Evolutionary conservation across 169 alveolate species (phyloP).

Genomic region (Sarcocystis neurona): DNA sequence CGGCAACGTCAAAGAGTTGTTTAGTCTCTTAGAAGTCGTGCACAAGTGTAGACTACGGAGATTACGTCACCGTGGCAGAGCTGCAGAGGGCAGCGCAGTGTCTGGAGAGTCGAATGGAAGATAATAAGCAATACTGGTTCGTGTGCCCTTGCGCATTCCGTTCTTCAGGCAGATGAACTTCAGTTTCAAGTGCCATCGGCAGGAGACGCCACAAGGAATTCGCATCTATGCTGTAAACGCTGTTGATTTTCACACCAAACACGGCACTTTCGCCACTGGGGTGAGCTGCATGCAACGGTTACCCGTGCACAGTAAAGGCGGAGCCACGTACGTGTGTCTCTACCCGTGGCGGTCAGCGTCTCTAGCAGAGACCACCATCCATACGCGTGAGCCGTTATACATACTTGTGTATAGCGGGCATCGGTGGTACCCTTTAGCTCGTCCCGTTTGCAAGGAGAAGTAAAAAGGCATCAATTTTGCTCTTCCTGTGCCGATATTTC

Average conservation of each 20-base stretch:
- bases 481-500: neutral
- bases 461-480: too few species aligned
- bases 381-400: neutral
- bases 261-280: slow-evolving; percentile 61
- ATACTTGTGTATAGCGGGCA: neutral
- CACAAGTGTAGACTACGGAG: too few species aligned
- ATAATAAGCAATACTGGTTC: neutral
- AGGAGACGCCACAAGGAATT: slow-evolving; percentile 50
- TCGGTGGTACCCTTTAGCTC: neutral
- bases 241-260: slow-evolving; percentile 54
- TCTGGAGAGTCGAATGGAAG: neutral
- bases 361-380: neutral
- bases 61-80: too few species aligned
- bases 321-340: too few species aligned
- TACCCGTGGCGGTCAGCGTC: too few species aligned
- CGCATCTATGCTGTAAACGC: slow-evolving; percentile 62
- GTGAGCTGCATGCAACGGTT: slow-evolving; percentile 22
- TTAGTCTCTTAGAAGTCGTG: too few species aligned
- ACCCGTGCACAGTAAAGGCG: too few species aligned
- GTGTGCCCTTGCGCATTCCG: neutral
- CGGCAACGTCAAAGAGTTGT: too few species aligned
- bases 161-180: slow-evolving; percentile 52
- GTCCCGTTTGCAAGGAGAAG: neutral
- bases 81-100: too few species aligned
- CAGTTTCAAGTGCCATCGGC: slow-evolving; percentile 66